Percentiles rank a stretch among this genome's conserved stretches.
phyloP scores from a whole-genome alignment of 208 protist genomes.

The Angomonas ambiguus region DNA sequence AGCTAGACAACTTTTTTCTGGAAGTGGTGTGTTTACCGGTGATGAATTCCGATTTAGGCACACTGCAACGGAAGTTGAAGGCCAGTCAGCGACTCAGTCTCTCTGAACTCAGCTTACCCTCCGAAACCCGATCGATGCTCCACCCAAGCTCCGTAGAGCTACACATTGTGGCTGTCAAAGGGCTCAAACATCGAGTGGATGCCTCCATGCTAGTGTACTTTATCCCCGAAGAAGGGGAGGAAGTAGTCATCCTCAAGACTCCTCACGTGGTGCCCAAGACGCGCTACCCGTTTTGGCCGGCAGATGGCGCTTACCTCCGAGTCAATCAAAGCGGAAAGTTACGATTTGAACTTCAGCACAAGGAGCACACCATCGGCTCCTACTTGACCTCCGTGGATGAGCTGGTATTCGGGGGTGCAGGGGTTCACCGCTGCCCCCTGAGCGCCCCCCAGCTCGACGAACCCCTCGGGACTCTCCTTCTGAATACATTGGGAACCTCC shows the following conservation, averaged over 20 bases:
- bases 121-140: neutral
- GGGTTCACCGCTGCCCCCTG: slow-evolving; percentile 53
- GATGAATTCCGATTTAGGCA: slow-evolving; percentile 56
- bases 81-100: slow-evolving; percentile 10
- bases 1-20: slow-evolving; percentile 12
- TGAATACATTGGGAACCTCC: slow-evolving; percentile 50
- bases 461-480: slow-evolving; percentile 53
- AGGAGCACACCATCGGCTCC: slow-evolving; percentile 53
- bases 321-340: slow-evolving; percentile 47
- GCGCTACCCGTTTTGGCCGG: slow-evolving; percentile 65
- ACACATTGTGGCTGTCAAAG: slow-evolving; percentile 62
- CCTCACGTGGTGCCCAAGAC: slow-evolving; percentile 56
- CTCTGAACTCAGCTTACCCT: neutral
- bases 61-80: slow-evolving; percentile 42
- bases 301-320: slow-evolving; percentile 40
- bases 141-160: slow-evolving; percentile 45
- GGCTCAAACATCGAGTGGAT: slow-evolving; percentile 79
- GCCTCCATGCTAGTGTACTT: slow-evolving; percentile 48
- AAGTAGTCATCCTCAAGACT: slow-evolving; percentile 47
- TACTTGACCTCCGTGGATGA: slow-evolving; percentile 64
- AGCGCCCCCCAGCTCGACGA: slow-evolving; percentile 36
- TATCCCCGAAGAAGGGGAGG: slow-evolving; percentile 18
- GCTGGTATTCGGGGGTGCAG: slow-evolving; percentile 71
- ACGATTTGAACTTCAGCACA: slow-evolving; percentile 71
- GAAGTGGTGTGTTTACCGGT: slow-evolving; percentile 65